A percentile compares a stretch with the other conserved stretches of the same genome.
phyloP scores from a whole-genome alignment of 129 eudicot genomes.

The Artemisia argyi region DNA sequence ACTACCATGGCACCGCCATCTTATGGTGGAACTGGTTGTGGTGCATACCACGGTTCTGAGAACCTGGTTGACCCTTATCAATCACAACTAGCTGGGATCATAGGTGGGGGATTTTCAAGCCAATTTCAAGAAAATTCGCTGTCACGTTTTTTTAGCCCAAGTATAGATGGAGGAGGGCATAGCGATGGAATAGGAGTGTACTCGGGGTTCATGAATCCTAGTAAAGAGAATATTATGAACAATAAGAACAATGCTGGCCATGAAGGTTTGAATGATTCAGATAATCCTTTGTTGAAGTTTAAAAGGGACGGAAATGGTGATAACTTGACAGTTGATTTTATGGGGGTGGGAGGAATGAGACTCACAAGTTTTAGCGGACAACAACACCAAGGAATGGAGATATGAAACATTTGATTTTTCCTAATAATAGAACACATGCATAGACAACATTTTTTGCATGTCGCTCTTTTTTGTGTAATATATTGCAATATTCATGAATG shows the following conservation, averaged over 20 bases:
- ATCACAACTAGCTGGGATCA: conserved; percentile 28
- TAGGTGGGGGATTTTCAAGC: conserved; percentile 35
- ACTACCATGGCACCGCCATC: conserved; percentile 43
- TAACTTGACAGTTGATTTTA: conserved; percentile 38
- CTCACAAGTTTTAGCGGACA: conserved; percentile 28
- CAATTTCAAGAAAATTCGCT: conserved; percentile 32
- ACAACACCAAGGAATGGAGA: conserved; percentile 45
- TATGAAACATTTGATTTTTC: conserved; percentile 30
- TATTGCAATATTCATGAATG: conserved; percentile 25
- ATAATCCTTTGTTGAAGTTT: conserved; percentile 26
- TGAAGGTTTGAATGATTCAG: conserved; percentile 17
- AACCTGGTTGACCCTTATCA: conserved; percentile 30
- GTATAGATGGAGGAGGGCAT: conserved; percentile 22
- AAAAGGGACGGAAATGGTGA: conserved; percentile 34
- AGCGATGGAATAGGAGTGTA: conserved; percentile 26
- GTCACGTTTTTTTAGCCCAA: conserved; percentile 33
- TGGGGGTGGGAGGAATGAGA: conserved; percentile 51
- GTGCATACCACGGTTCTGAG: conserved; percentile 20
- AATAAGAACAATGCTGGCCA: conserved; percentile 20
- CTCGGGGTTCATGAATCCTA: conserved; percentile 25
- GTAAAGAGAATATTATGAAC: conserved; percentile 19
- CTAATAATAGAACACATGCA: conserved; percentile 32
- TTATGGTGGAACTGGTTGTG: conserved; percentile 12
- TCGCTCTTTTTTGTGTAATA: conserved; percentile 25
- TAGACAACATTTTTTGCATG: conserved; percentile 22